These are phyloP conservation scores for Thecamonas trahens DNA, from an alignment of 78 protist species.

Conservation along the genomic window DNA sequence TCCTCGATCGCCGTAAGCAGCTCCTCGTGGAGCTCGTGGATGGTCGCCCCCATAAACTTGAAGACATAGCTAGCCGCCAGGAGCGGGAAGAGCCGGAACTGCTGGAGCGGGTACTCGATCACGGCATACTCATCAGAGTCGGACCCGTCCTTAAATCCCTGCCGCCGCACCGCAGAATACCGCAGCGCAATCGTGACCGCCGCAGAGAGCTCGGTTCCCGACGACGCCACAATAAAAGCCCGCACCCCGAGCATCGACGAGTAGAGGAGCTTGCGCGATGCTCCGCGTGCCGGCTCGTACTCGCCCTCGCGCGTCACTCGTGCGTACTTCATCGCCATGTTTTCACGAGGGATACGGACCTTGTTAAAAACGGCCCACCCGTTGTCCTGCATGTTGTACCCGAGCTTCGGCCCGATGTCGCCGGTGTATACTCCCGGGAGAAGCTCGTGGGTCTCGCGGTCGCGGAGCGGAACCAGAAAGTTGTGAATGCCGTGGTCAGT, in stretches of 20 bases:
- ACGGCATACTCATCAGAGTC: slow-evolving; percentile 11
- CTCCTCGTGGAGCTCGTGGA: background rate
- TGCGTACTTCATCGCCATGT: background rate
- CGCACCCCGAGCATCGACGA: background rate
- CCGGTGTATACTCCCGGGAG: background rate
- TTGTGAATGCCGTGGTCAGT: slow-evolving; percentile 1
- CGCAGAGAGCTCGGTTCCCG: background rate
- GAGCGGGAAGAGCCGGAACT: slow-evolving; percentile 14
- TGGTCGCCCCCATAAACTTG: background rate
- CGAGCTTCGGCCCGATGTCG: slow-evolving; percentile 13
- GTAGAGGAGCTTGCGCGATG: background rate
- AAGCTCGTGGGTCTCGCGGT: background rate
- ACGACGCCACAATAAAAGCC: background rate
- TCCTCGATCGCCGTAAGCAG: background rate
- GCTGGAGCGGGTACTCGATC: slow-evolving; percentile 41
- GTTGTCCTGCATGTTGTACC: slow-evolving; percentile 28
- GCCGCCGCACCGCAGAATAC: slow-evolving; percentile 25
- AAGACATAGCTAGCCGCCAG: background rate
- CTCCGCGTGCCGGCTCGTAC: background rate
- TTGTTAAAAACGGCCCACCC: background rate
- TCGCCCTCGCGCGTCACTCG: background rate
- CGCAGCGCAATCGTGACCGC: slow-evolving; percentile 33
- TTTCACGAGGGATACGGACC: slow-evolving; percentile 27
- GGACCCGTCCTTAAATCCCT: background rate
- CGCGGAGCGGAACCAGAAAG: slow-evolving; percentile 16